Conservation (phyloP, 352 stramenopile genomes). For the Thalassiosira hispida region DNA sequence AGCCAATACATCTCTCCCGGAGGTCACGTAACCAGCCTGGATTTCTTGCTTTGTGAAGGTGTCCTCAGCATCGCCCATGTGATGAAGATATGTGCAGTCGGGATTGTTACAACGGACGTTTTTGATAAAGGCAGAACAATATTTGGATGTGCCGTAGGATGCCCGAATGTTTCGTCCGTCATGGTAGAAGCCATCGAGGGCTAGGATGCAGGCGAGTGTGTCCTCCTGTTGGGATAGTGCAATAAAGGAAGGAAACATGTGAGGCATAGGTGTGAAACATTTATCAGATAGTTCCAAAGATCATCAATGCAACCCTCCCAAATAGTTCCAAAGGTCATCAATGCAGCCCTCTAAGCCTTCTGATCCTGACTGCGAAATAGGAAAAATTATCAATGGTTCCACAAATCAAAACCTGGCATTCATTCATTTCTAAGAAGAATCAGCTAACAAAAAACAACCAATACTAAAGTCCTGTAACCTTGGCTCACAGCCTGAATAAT, state of each 20-base stretch:
- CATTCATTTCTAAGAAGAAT: no score
- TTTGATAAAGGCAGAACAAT: slow-evolving; percentile 87
- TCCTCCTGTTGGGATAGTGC: slow-evolving; percentile 76
- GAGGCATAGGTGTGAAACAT: not conserved
- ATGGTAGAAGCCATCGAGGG: slow-evolving; percentile 83
- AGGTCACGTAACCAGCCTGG: slow-evolving; percentile 85
- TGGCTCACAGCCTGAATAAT: no score
- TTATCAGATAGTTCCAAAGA: no score
- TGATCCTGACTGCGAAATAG: no score
- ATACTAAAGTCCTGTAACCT: no score
- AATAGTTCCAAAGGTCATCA: no score
- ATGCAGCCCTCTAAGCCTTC: no score
- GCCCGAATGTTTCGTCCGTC: slow-evolving; percentile 80
- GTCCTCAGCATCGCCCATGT: slow-evolving; percentile 84
- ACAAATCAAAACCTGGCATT: no score
- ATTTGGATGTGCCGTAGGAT: slow-evolving; percentile 86
- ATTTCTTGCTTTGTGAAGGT: slow-evolving; percentile 88
- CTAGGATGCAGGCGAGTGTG: slow-evolving; percentile 83
- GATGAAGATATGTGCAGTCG: slow-evolving; percentile 85
- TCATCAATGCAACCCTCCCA: no score
- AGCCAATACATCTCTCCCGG: slow-evolving; percentile 79
- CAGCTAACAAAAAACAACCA: no score
- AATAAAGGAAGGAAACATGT: no score
- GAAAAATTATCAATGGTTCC: no score
- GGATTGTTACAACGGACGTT: slow-evolving; percentile 86